Base-by-base conservation (phyloP, 2,329 filamentous ascomycete species). In the Aspergillus amoenus region DNA sequence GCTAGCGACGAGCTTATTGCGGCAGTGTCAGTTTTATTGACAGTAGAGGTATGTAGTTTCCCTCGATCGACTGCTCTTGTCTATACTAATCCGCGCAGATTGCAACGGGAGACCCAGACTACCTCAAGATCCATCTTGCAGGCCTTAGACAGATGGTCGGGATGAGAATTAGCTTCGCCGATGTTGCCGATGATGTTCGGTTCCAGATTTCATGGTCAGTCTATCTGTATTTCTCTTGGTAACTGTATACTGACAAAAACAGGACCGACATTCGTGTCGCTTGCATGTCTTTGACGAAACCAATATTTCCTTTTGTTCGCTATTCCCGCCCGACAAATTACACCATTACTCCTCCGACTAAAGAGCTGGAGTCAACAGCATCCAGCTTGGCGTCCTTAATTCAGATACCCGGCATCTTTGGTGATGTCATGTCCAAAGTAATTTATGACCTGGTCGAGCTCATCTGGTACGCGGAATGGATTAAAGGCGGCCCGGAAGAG, bases 231-330 rank as follows among this genome's bases (percentile, higher is more conserved):
- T 17, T 11, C 18, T 12, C 18, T 7, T 11, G 2, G 2, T 41
- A 5, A n/a, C n/a, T 5, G 5, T 5, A 15, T 15, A 55, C 61
- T 56, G 8, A 50, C 42, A 15, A 6, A 9, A 17, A n/a, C 24
- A 76, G 73, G 73, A 76, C 72, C 32, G 73, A 76, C 57, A 73
- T 76, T 32, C 72, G 73, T 46, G 71, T 74, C 18, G 72, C 73
- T 50, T 75, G 70, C 59, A 74, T 75, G 70, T 65, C 69, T 11
- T 64, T 73, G 50, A 65, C 70, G 5, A 74, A 69, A 59, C 73
- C 73, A 7, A 73, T 75, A 34, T 76, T 76, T 56, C 65, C 71
- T 27, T 75, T 75, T 42, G 61, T 75, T 56, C 71, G 73, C 55
- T 69, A 68, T 46, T 50, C 62, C 40, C 70, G 72, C n/a, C 73